Conservation (phyloP, 148 eudicot genomes). For the Beta vulgaris region DNA sequence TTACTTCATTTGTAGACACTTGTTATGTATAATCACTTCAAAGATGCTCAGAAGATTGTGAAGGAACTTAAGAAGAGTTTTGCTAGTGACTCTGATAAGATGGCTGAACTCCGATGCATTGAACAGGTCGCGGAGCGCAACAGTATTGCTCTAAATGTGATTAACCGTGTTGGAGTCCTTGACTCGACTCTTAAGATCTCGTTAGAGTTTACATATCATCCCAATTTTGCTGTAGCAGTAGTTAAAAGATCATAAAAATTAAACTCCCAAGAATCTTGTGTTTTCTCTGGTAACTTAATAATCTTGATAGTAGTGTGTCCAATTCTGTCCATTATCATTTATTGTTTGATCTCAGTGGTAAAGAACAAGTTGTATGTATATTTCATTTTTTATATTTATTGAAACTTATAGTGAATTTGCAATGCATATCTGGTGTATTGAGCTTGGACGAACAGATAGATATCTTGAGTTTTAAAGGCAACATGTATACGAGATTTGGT, state of each 20-base stretch:
- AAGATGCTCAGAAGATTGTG: constrained; percentile 80
- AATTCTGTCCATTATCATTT: not conserved
- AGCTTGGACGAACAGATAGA: too few species aligned
- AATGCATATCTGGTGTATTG: too few species aligned
- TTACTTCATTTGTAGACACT: constrained; percentile 45
- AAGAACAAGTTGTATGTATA: constrained; percentile 7
- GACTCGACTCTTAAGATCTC: constrained; percentile 73
- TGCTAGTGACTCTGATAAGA: constrained; percentile 51
- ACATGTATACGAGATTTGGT: too few species aligned
- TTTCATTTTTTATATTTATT: not conserved
- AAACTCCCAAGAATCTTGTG: too few species aligned
- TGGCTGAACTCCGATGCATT: constrained; percentile 68
- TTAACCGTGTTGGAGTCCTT: constrained; percentile 58
- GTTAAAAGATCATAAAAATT: constrained; percentile 77
- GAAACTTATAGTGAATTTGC: too few species aligned
- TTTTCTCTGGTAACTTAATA: not conserved
- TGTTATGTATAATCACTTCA: constrained; percentile 65
- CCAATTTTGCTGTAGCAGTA: constrained; percentile 74
- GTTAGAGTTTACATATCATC: constrained; percentile 80
- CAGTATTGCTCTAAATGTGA: constrained; percentile 66
- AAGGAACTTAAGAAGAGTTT: constrained; percentile 70
- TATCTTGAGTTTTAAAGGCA: too few species aligned
- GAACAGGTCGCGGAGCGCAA: constrained; percentile 96
- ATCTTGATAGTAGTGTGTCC: too few species aligned
- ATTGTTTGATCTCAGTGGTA: not conserved